Base-by-base conservation (phyloP, 176 grass and related monocot genomes). In the Guadua angustifolia region DNA sequence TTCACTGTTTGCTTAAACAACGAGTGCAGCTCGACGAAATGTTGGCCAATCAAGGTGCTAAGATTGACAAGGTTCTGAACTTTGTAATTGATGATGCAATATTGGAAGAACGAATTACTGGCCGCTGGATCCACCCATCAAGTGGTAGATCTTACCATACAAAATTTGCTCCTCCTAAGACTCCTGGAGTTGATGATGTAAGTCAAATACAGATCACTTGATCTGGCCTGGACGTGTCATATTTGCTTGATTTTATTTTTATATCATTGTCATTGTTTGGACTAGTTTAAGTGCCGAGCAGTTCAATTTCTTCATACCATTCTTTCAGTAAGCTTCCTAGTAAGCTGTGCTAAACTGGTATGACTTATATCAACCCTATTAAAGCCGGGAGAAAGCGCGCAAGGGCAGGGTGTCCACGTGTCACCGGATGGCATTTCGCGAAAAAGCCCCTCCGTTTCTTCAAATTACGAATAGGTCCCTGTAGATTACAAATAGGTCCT, bases 81-180 rank as follows among this genome's bases (percentile, higher is more conserved):
- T 98, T 95, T 38, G 95, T 91, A 61, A 98, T 98, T 55, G 93
- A 95, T 75, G 95, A 98, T 90, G 79, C 56, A 44, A 89, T 98
- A 77, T 79, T 98, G 80, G 95, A 98, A 83, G 95, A 98, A 47
- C 88, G 95, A 81, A 98, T 98, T 74, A 98, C 93, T 75, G 95
- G 95, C 22, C 93, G 95, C n/a, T 95, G 95, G 95, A 95, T 98
- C 69, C 95, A 98, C 77, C 76, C 80, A 50, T 19, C 93, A 14
- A 98, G 93, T 81, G 95, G 95, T 25, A 90, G 95, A 86, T 95
- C 91, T 61, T 98, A 98, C 78, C 95, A 98, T 85, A 84, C 89
- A 15, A 98, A 98, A 82, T 98, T 92, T 78, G 91, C 93, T 78
- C 95, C 93, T 90, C 95, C 95, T 49, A 98, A 98, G 85, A 81